These are phyloP conservation scores for Backusella tuberculispora DNA, from an alignment of 192 early-diverging fungal genomes.

Conservation along the genomic window DNA sequence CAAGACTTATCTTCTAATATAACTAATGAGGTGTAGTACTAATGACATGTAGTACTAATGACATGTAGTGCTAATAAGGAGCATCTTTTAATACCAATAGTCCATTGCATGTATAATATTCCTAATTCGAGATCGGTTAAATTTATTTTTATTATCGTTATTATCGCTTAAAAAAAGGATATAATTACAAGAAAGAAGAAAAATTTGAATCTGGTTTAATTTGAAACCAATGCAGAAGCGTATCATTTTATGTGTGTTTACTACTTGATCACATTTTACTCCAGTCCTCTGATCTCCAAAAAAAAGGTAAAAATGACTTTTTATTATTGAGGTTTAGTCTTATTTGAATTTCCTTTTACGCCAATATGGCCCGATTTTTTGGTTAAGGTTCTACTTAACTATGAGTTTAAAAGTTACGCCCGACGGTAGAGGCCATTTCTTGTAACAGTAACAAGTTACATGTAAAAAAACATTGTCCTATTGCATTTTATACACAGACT, in stretches of 20 bases:
- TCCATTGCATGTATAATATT: background rate
- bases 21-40: background rate
- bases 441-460: background rate
- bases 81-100: background rate
- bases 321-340: background rate
- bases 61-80: background rate
- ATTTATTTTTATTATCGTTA: background rate
- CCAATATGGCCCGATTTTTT: background rate
- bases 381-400: background rate
- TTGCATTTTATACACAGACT: background rate
- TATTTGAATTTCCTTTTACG: background rate
- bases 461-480: background rate
- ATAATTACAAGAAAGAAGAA: background rate
- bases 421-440: too few species aligned
- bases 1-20: background rate
- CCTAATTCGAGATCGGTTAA: background rate
- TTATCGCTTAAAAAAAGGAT: background rate
- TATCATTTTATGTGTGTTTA: background rate
- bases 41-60: too few species aligned
- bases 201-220: background rate
- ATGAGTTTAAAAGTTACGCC: too few species aligned
- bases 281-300: background rate
- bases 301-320: background rate
- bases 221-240: conserved; percentile 3
- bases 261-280: background rate